Evolutionary conservation across 345 rosid species (phyloP).

Genomic region (Carallia brachiata): DNA sequence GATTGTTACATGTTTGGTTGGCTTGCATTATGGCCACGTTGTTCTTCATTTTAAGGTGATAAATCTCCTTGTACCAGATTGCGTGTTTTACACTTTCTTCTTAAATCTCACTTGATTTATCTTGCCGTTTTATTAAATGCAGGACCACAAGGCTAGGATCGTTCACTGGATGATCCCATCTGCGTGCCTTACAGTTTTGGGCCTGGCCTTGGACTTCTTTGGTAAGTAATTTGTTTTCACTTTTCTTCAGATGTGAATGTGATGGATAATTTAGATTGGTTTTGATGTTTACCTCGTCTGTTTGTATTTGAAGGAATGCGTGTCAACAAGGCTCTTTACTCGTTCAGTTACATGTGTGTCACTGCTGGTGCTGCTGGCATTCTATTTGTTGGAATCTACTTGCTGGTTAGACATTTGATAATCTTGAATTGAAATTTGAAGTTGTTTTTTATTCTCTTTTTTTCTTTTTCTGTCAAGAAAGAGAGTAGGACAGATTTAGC

Average conservation of each 20-base stretch:
- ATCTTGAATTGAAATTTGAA: slow-evolving; percentile 4
- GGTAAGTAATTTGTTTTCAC: slow-evolving; percentile 36
- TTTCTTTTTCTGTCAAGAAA: background rate
- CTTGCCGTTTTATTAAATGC: slow-evolving; percentile 10
- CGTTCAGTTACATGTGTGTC: slow-evolving; percentile 72
- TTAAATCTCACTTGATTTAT: background rate
- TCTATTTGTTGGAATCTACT: slow-evolving; percentile 58
- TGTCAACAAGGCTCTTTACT: slow-evolving; percentile 77
- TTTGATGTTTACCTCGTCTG: background rate
- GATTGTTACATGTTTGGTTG: slow-evolving; percentile 68
- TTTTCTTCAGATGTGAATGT: background rate
- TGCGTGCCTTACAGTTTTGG: slow-evolving; percentile 45
- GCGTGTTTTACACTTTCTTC: background rate
- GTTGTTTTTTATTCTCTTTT: too few relatives aligned
- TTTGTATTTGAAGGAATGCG: slow-evolving; percentile 59
- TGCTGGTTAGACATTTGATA: slow-evolving; percentile 46
- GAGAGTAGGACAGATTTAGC: background rate
- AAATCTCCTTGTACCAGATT: background rate
- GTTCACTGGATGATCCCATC: slow-evolving; percentile 58
- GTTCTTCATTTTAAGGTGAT: slow-evolving; percentile 78
- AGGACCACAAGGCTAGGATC: slow-evolving; percentile 64
- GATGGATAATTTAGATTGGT: background rate
- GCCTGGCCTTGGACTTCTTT: slow-evolving; percentile 49
- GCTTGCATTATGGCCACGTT: slow-evolving; percentile 81
- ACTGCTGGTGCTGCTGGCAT: slow-evolving; percentile 78